Evolutionary conservation across 129 eudicot genomes (phyloP), one percentile per base, ranked within the genome.

Genomic region (Glebionis coronaria): DNA sequence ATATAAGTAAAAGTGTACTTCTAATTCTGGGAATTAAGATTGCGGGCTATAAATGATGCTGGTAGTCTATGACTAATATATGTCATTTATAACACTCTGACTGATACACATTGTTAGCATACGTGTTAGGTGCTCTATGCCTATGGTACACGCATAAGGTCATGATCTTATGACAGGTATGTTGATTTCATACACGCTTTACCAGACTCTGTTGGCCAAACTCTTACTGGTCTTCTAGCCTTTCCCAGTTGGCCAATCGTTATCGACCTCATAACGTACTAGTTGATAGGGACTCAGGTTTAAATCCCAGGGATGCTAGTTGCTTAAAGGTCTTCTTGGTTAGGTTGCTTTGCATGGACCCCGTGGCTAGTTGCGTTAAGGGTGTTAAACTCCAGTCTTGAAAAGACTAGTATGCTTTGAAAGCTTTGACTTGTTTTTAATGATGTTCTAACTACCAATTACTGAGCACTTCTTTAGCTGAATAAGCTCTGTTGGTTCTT

Each of bases 71-170:
- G 9, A 52, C 44, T 65, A 20, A 4, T 47, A 20, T 23, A 50
- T 29, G 16, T 65, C 59, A 65, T 49, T 49, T 47, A 65, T 25
- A 38, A 71, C 44, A 49, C 52, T 72, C 18, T 25, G 51, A 61
- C 27, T 20, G 62, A 47, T 44, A 35, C 73, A 50, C 27, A 20
- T 49, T 51, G 38, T 47, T 71, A 71, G 76, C 61, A 47, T 71
- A 71, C 19, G 2, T 71, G 61, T 61, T 59, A 19, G 40, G 56
- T 47, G 42, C 58, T 60, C 50, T 29, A 23, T 60, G 50, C 47
- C 50, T 29, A 23, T 60, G 50, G 75, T 58, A 45, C 60, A 23
- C n/a, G 38, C 45, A 9, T 47, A 47, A 9, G 53, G n/a, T 40
- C 40, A 42, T 35, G 61, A 69, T 69, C 15, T 60, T 49, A 60